phyloP scores from a whole-genome alignment of 164 flowering plant genomes.

The Aristolochia californica region DNA sequence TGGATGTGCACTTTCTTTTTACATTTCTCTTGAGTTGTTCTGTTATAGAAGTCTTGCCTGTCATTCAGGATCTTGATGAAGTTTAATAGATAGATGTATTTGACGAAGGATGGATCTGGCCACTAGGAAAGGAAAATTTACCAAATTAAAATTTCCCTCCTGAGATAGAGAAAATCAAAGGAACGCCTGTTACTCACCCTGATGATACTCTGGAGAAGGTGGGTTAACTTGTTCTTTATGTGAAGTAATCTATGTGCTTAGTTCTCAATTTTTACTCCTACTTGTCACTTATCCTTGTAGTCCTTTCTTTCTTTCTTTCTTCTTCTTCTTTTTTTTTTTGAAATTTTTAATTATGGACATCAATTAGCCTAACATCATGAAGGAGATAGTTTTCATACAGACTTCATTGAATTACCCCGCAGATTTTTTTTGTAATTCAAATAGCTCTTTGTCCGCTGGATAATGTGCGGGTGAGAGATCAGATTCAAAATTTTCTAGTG shows the following conservation, averaged over 20 bases:
- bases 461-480: too few species aligned
- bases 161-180: slow-evolving; percentile 65
- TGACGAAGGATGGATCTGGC: slow-evolving; percentile 88
- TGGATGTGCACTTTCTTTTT: not conserved
- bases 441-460: too few species aligned
- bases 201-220: slow-evolving; percentile 91
- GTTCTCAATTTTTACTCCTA: not conserved
- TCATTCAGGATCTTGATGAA: slow-evolving; percentile 89
- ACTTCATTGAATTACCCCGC: not conserved
- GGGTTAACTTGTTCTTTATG: slow-evolving; percentile 1
- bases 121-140: slow-evolving; percentile 88
- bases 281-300: not conserved
- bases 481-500: too few species aligned
- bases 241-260: not conserved
- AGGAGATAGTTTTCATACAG: not conserved
- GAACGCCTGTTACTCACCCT: slow-evolving; percentile 61
- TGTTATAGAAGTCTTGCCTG: slow-evolving; percentile 12
- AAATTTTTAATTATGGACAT: too few species aligned
- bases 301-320: not conserved
- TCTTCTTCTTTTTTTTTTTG: not conserved
- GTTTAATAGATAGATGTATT: slow-evolving; percentile 76
- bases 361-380: not conserved
- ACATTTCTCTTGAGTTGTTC: slow-evolving; percentile 2
- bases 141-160: slow-evolving; percentile 73
- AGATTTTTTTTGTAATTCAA: not conserved